Evolutionary conservation across 78 protist species (phyloP).

Genomic region (Dictyostelium capitatum): DNA sequence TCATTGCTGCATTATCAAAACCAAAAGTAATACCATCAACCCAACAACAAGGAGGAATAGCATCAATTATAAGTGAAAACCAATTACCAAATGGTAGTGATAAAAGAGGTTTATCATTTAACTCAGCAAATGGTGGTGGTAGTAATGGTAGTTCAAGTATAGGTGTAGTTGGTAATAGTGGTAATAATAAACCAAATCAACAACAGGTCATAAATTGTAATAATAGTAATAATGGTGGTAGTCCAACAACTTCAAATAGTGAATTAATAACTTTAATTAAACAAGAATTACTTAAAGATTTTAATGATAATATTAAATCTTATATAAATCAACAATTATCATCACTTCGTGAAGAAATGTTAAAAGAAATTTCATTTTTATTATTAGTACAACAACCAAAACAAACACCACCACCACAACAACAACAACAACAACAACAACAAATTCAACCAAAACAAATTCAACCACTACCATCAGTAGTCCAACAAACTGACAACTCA

Average conservation of each 20-base stretch:
- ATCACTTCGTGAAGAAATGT: not conserved
- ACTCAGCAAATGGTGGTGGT: not conserved
- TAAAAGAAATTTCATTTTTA: not conserved
- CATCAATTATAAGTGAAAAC: not conserved
- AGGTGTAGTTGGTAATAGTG: not conserved
- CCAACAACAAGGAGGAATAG: not conserved
- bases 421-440: no score
- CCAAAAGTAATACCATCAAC: not conserved
- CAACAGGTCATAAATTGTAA: no score
- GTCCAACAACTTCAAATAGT: not conserved
- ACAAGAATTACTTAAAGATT: constrained; percentile 12
- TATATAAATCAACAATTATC: constrained; percentile 11
- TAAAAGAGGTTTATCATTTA: not conserved
- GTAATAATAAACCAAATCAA: constrained; percentile 16
- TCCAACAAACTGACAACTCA: no score
- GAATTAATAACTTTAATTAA: not conserved
- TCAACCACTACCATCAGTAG: no score
- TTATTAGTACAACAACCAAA: not conserved
- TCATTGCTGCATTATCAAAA: constrained; percentile 52
- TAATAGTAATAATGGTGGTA: not conserved
- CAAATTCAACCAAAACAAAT: no score
- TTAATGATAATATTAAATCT: constrained; percentile 13
- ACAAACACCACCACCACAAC: not conserved
- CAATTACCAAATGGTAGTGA: not conserved
- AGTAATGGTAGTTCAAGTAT: not conserved